Conservation (phyloP, 495 filamentous ascomycete genomes). For the Aspergillus sclerotiicarbonarius region DNA sequence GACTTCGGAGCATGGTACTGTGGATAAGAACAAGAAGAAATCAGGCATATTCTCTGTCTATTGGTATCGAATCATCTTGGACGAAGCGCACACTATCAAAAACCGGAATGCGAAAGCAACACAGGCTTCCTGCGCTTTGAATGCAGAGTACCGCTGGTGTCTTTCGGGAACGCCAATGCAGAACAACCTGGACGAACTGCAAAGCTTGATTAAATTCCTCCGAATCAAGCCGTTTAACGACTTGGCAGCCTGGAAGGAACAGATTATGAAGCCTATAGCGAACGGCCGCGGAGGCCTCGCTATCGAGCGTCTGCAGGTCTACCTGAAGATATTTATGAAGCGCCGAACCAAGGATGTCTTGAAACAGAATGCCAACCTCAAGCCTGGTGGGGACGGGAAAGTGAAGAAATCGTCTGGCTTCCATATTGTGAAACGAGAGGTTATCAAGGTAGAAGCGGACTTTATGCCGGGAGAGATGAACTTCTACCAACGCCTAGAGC, state of each 20-base stretch:
- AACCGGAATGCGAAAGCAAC: constrained; percentile 95
- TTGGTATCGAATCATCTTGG: constrained; percentile 94
- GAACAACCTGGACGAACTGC: constrained; percentile 96
- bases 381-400: constrained; percentile 56
- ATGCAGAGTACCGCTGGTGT: constrained; percentile 89
- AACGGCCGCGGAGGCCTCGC: constrained; percentile 82
- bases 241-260: constrained; percentile 76
- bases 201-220: constrained; percentile 88
- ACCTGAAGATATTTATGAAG: constrained; percentile 94
- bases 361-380: constrained; percentile 74
- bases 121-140: constrained; percentile 77
- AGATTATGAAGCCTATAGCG: constrained; percentile 83
- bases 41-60: constrained; percentile 84
- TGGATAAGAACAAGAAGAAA: constrained; percentile 59
- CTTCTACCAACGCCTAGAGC: constrained; percentile 82
- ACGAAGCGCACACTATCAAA: constrained; percentile 98
- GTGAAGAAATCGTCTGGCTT: constrained; percentile 61
- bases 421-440: constrained; percentile 82
- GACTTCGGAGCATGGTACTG: constrained; percentile 78
- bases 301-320: constrained; percentile 78
- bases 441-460: constrained; percentile 73
- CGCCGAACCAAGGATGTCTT: constrained; percentile 92
- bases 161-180: constrained; percentile 95
- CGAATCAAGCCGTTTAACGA: constrained; percentile 89
- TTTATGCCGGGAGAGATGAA: constrained; percentile 76